These are phyloP conservation scores for Magnaporthales sp. DNA, from an alignment of 2,329 filamentous ascomycete genomes.

Conservation along the genomic window DNA sequence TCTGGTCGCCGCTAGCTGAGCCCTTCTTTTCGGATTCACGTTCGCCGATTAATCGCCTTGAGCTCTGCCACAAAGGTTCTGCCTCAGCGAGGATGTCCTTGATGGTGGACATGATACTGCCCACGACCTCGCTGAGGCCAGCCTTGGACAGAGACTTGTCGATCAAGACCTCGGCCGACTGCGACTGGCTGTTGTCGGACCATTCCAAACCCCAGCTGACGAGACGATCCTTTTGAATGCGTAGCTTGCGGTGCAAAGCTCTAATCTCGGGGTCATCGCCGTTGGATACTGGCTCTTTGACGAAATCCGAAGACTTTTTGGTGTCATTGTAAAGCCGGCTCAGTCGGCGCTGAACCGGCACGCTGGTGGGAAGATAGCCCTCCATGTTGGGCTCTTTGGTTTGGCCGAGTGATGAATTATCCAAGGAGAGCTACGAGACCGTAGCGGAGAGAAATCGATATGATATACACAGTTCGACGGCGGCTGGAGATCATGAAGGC, in stretches of 20 bases:
- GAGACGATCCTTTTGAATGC: conserved; percentile 71
- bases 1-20: conserved; percentile 18
- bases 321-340: conserved; percentile 74
- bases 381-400: conserved; percentile 29
- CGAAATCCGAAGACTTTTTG: conserved; percentile 68
- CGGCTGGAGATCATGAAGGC: not conserved
- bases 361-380: conserved; percentile 39
- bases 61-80: conserved; percentile 61
- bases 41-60: conserved; percentile 34
- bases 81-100: conserved; percentile 72
- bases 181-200: conserved; percentile 61
- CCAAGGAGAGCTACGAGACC: not conserved
- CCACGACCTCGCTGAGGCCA: conserved; percentile 67
- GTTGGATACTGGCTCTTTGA: conserved; percentile 55
- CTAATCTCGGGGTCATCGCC: conserved; percentile 61
- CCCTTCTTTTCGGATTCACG: conserved; percentile 21
- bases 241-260: conserved; percentile 64
- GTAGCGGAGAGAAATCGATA: not conserved
- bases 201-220: conserved; percentile 76
- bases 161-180: conserved; percentile 51
- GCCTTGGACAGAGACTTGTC: conserved; percentile 63
- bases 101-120: conserved; percentile 71
- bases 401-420: not conserved
- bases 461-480: not conserved
- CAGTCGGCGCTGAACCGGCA: conserved; percentile 53